A percentile compares a stretch with the other conserved stretches of the same genome.
Conservation (phyloP, 192 early-diverging fungal genomes). For the Podila epicladia region DNA sequence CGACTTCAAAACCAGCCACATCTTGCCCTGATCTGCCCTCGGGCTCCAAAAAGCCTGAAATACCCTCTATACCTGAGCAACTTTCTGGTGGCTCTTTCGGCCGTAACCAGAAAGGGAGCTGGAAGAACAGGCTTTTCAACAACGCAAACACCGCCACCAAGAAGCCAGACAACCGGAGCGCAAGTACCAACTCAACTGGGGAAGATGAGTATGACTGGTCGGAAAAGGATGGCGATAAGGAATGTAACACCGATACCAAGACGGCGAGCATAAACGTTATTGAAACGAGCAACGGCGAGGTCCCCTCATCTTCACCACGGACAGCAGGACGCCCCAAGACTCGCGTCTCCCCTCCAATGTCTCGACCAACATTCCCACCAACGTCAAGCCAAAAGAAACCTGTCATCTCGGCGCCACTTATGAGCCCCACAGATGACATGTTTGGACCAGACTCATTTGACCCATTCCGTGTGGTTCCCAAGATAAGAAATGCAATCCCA, state of each 20-base stretch:
- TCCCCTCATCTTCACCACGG: not conserved
- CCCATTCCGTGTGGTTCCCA: conserved; percentile 16
- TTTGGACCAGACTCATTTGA: conserved; percentile 25
- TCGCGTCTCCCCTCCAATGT: conserved; percentile 12
- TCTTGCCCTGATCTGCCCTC: conserved; percentile 22
- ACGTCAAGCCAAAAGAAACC: conserved; percentile 6
- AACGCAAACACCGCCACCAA: conserved; percentile 6
- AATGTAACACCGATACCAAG: not conserved
- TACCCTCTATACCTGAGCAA: not conserved
- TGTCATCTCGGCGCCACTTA: conserved; percentile 4
- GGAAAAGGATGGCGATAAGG: not conserved
- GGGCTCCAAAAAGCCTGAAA: not conserved
- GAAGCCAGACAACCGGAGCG: conserved; percentile 4
- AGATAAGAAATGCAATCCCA: not conserved
- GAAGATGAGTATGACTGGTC: conserved; percentile 38
- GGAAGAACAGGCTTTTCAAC: conserved; percentile 35
- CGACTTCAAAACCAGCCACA: conserved; percentile 24
- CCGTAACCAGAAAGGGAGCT: conserved; percentile 17
- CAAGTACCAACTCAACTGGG: conserved; percentile 21
- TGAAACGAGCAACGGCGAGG: not conserved
- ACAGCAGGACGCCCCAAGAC: conserved; percentile 4
- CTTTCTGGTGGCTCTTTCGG: not conserved
- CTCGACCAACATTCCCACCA: conserved; percentile 14
- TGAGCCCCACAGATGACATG: conserved; percentile 25
- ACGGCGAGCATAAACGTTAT: not conserved